Conservation (phyloP, 139 green algal species). For the Cymbomonas tetramitiformis region DNA sequence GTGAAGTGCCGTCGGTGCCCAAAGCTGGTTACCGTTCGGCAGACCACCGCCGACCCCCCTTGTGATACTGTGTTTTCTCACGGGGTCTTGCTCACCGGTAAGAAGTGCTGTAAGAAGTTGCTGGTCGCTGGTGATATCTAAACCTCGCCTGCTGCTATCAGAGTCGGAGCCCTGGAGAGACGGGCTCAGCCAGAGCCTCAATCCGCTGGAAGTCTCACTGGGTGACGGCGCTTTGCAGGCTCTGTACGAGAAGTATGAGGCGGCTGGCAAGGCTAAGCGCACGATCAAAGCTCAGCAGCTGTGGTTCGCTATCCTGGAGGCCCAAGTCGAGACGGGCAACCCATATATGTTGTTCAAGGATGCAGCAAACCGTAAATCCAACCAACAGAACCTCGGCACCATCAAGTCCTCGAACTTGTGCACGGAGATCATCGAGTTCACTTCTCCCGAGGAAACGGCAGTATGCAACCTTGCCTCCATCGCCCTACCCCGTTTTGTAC, state of each 20-base stretch:
- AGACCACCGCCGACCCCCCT: too few species aligned
- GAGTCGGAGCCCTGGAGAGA: too few species aligned
- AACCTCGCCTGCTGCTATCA: too few species aligned
- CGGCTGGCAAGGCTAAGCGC: conserved; percentile 47
- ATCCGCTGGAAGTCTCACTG: too few species aligned
- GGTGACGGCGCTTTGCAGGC: too few species aligned
- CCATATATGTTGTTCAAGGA: conserved; percentile 99
- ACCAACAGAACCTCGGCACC: conserved; percentile 81
- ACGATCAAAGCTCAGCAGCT: conserved; percentile 87
- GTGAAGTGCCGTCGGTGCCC: too few species aligned
- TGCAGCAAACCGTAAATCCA: conserved; percentile 85
- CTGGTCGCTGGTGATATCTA: too few species aligned
- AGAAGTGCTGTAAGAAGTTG: too few species aligned
- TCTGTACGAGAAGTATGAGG: conserved; percentile 64
- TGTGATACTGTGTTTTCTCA: too few species aligned
- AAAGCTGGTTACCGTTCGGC: too few species aligned
- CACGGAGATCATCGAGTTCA: conserved; percentile 98
- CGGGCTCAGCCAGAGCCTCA: too few species aligned
- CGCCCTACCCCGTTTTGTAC: conserved; percentile 74
- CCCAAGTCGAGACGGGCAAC: conserved; percentile 96
- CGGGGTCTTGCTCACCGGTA: too few species aligned
- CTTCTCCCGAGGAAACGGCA: conserved; percentile 78
- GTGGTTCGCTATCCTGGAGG: conserved; percentile 95
- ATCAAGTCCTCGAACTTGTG: conserved; percentile 98
- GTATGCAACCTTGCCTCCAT: conserved; percentile 98